These are phyloP conservation scores for Eucalyptus regnans DNA, from an alignment of 345 rosid genomes.

Conservation along the genomic window DNA sequence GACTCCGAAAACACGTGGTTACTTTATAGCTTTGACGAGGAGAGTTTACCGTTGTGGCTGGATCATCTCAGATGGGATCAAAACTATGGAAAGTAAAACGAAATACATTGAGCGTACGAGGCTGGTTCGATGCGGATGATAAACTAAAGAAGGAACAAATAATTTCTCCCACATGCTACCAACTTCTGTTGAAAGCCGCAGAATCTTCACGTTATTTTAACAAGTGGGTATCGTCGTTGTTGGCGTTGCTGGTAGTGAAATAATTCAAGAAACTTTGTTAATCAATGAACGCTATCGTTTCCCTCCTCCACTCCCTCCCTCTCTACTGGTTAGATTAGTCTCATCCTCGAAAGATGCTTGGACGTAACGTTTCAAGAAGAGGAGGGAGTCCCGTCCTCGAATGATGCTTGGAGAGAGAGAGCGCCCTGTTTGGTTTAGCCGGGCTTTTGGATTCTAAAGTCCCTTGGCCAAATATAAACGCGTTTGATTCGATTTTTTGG, in stretches of 20 bases:
- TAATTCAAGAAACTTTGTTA: neutral
- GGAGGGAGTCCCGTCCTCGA: no score
- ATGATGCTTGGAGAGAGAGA: neutral
- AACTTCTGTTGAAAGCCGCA: conserved; percentile 14
- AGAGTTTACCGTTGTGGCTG: neutral
- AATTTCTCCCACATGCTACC: conserved; percentile 29
- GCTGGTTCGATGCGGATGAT: neutral
- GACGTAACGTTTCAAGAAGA: neutral
- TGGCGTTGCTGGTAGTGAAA: neutral
- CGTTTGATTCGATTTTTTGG: no score
- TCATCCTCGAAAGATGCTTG: conserved; percentile 20
- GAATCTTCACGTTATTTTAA: conserved; percentile 29
- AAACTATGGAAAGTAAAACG: neutral
- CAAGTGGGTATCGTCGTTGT: neutral
- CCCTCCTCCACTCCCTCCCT: neutral
- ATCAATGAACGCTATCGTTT: neutral
- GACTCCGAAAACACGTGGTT: neutral
- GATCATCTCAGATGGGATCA: neutral
- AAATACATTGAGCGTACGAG: neutral
- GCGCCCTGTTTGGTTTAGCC: no score
- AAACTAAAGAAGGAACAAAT: conserved; percentile 1
- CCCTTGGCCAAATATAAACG: no score
- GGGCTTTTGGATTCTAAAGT: no score
- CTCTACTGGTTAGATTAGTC: neutral
- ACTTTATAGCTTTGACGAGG: neutral